A percentile compares a stretch with the other conserved stretches of the same genome.
Conservation (phyloP, 1,284 basidiomycete genomes). For the Cystobasidium slooffiae region DNA sequence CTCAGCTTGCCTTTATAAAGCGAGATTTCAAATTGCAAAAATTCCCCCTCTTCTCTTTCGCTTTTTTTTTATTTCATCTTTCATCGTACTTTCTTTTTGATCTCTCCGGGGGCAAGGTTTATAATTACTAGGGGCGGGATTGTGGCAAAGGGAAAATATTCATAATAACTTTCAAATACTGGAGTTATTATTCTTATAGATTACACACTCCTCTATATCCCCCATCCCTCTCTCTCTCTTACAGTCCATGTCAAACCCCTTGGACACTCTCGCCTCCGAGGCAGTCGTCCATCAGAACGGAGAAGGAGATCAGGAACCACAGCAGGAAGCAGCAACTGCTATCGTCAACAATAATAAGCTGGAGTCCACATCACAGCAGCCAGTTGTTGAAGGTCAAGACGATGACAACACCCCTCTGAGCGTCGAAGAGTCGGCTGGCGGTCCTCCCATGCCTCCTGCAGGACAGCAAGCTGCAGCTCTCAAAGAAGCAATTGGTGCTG, state of each 20-base stretch:
- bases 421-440: conserved; percentile 38
- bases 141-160: background rate
- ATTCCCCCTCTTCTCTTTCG: too few species aligned
- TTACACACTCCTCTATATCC: too few species aligned
- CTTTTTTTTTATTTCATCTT: too few species aligned
- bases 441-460: conserved; percentile 36
- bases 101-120: too few species aligned
- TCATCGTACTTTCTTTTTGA: too few species aligned
- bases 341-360: conserved; percentile 7
- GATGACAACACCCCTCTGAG: conserved; percentile 20
- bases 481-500: conserved; percentile 14
- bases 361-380: background rate
- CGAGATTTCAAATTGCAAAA: too few species aligned
- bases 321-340: conserved; percentile 4
- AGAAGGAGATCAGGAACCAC: background rate
- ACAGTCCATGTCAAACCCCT: conserved; percentile 18
- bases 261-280: conserved; percentile 23
- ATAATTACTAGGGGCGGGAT: background rate
- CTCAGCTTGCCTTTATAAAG: too few species aligned
- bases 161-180: too few species aligned
- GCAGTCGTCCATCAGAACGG: conserved; percentile 21
- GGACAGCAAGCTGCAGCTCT: conserved; percentile 30
- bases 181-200: too few species aligned
- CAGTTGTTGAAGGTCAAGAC: too few species aligned
- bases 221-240: too few species aligned